Base-by-base conservation (phyloP, 2,329 filamentous ascomycete genomes). In the Phialophora chinensis region DNA sequence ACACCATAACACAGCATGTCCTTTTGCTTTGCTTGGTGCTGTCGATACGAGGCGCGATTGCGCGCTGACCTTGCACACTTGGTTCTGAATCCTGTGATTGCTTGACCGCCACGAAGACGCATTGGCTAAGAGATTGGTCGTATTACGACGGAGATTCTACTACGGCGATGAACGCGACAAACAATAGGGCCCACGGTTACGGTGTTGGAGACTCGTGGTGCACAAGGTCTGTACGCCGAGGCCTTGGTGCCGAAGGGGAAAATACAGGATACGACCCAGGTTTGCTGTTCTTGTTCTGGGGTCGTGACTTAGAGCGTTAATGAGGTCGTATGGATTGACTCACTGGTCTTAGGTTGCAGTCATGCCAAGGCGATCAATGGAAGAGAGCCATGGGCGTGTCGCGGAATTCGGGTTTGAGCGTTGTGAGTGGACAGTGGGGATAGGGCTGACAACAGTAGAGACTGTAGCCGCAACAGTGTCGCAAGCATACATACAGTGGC, bases 391-490 rank as follows among this genome's bases (percentile, higher is more conserved):
- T 8, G 35, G 17, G 14, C 31, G 4, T 35, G 12, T 17, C 35
- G 31, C 31, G 31, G 14, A 38, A 38, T 31, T 0, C 12, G 12
- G 2, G 35, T 42, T 42, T 42, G 14, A 17, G 4, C 3, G 14
- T 17, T 17, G 12, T 4, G 38, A 42, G 38, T 17, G 38, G 14
- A n/a, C 38, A 14, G 17, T 1, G 42, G 23, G 44, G 27, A 38
- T 60, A 60, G 57, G 57, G 57, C 57, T 60, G 57, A 60, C 38
- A 31, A 31, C 38, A 25, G 57, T n/a, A 31, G 57, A 52, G n/a
- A 17, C n/a, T 20, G 17, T 58, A 12, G 8, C 55, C 29, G 55
- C n/a, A 38, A 55, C 53, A 23, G 53, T 55, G 17, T 35, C 33
- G 33, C 33, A 35, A 44, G 38, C 17, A 44, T n/a, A 44, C 14